These are phyloP conservation scores for Skeletonema marinoi DNA, from an alignment of 108 stramenopile genomes.

Conservation along the genomic window DNA sequence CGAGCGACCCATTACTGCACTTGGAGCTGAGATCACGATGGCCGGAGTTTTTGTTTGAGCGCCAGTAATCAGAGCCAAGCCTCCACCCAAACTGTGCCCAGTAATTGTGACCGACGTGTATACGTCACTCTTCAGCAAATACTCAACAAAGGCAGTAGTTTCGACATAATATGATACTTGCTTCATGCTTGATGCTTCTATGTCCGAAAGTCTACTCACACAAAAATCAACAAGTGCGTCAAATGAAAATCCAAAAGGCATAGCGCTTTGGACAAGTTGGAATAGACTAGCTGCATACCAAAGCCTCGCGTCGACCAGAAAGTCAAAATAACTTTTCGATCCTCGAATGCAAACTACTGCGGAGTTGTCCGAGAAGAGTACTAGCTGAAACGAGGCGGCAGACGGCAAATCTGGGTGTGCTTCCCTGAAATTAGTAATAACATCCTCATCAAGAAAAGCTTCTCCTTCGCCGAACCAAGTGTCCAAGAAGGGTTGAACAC, in stretches of 20 bases:
- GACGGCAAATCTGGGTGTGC: background rate
- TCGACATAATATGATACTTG: constrained; percentile 27
- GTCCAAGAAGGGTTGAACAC: constrained; percentile 4
- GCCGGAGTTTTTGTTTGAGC: constrained; percentile 30
- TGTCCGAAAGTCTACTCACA: background rate
- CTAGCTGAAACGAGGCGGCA: background rate
- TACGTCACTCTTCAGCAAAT: background rate
- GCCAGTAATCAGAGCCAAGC: constrained; percentile 44
- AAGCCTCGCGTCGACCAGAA: constrained; percentile 14
- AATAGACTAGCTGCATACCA: constrained; percentile 13
- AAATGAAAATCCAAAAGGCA: constrained; percentile 22
- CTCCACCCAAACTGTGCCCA: constrained; percentile 47
- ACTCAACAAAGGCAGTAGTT: constrained; percentile 32
- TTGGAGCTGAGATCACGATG: constrained; percentile 38
- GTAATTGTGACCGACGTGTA: constrained; percentile 21
- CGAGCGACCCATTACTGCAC: constrained; percentile 29
- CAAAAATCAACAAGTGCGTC: background rate
- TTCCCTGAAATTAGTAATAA: background rate
- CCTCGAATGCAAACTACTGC: constrained; percentile 11
- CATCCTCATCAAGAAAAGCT: constrained; percentile 3
- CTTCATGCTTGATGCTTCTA: constrained; percentile 15
- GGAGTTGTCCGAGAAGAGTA: background rate
- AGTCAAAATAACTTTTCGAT: constrained; percentile 11
- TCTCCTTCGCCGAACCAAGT: constrained; percentile 8
- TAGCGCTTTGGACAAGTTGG: background rate